Evolutionary conservation across 305 asterid genomes (phyloP), one percentile per base, ranked within the genome.

Genomic region (Vinca major): DNA sequence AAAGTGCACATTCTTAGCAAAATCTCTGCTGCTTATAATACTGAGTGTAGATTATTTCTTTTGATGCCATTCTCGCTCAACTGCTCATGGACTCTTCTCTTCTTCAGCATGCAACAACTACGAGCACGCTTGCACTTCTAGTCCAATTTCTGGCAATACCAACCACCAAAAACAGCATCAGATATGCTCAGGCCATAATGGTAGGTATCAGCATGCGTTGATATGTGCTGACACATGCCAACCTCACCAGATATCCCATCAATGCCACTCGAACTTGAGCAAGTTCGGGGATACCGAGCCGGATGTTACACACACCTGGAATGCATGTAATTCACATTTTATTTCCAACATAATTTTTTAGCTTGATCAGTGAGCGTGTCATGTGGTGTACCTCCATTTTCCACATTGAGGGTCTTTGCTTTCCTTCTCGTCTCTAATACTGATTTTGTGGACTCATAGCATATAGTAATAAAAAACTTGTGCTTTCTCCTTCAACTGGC

Each of bases 1-100:
- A 56, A 56, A 41, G 45, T 3, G 17, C 17, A 26, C 26, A 7
- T 33, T 56, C 26, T 37, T 10, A 33, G 26, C 43, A 56, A n/a
- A 26, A 12, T 4, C 33, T 16, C 50, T 62, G 49, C 66, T 39
- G 50, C 49, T 16, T 40, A n/a, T 39, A 36, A 37, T 49, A 17
- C 47, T 62, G 14, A 14, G 5, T 57, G 1, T 57, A 36, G 63
- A 57, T 57, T 57, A 1, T 36, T 17, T 68, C 43, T 36, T 53
- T 74, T 54, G 50, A 80, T 73, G 77, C 53, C 79, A 68, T 71
- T 57, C 43, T 51, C 75, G 40, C 39, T 66, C 54, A 63, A 67
- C 73, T 4, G 44, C 43, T 49, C 57, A 54, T 62, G 72, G 77
- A 67, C 74, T 54, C 16, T 56, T 70, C 63, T 66, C 75, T 72